Base-by-base conservation (phyloP, 306 rosid genomes). In the Vigna radiata region DNA sequence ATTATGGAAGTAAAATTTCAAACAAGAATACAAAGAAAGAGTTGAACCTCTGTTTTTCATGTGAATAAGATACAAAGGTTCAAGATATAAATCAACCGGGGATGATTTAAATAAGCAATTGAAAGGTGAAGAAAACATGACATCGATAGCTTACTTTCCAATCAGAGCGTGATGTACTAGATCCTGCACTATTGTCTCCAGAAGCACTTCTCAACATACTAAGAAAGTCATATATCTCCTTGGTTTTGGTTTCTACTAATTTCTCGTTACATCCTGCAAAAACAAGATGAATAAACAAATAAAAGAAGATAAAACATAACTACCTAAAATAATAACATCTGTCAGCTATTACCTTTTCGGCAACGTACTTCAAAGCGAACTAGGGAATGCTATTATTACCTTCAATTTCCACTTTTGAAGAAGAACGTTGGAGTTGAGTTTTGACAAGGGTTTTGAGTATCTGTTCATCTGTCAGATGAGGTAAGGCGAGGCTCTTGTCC, bases 161-260 rank as follows among this genome's bases (percentile, higher is more conserved):
- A 79, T 91, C 96, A 10, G 88, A 60, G 41, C 47, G 89, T n/a
- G 73, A 79, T 66, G 84, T 61, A 47, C 78, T 87, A 31, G 77
- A 72, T 44, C 79, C 82, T 65, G 31, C 79, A 15, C 70, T 83
- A 46, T 73, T 78, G 70, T 80, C 74, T 33, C 8, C 62, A 39
- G 94, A 92, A 82, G 81, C 85, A 76, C 92, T 95, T 84, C 98
- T 91, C 86, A 92, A 63, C 97, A 96, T 91, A 73, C 89, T 91
- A 78, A 96, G 97, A 81, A 91, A 79, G 74, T 87, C 83, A 39
- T 91, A 89, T 49, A 92, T 79, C 81, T 92, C 94, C 4, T 87
- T 85, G 17, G 93, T 88, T 87, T 86, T 87, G 75, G 80, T 83
- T 62, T 84, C 94, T 44, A 85, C 68, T 46, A 84, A 53, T n/a